Evolutionary conservation across 805 yeast species (phyloP).

Genomic region (Metschnikowia peoriensis): DNA sequence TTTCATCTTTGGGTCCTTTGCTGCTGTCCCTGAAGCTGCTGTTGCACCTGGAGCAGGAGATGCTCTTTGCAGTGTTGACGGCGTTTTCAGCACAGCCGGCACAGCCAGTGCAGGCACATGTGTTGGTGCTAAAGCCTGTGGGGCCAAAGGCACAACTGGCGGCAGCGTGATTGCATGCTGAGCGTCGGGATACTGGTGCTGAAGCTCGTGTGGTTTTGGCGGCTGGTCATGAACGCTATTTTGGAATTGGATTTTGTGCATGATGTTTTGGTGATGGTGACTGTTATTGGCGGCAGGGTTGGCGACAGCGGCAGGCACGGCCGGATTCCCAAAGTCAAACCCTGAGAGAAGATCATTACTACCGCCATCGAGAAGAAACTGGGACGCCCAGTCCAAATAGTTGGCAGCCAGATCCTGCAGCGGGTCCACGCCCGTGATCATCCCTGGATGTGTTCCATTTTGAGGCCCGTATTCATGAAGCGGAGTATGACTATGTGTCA

Average conservation of each 20-base stretch:
- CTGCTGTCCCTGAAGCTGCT: background rate
- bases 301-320: background rate
- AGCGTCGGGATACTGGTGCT: conserved; percentile 1
- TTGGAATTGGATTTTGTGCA: conserved; percentile 33
- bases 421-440: background rate
- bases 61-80: background rate
- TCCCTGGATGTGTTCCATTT: background rate
- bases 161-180: conserved; percentile 7
- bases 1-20: background rate
- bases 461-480: conserved; percentile 1
- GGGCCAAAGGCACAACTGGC: background rate
- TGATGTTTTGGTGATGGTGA: conserved; percentile 16
- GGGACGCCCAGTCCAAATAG: conserved; percentile 32
- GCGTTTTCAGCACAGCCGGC: background rate
- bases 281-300: background rate
- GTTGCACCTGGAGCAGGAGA: background rate
- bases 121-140: background rate
- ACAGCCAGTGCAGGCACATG: background rate
- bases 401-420: conserved; percentile 5
- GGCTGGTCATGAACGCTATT: conserved; percentile 23
- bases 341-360: conserved; percentile 30
- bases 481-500: conserved; percentile 2
- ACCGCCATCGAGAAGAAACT: conserved; percentile 30
- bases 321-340: conserved; percentile 26
- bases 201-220: background rate